A percentile compares a stretch with the other conserved stretches of the same genome.
Conservation (phyloP, 2,329 filamentous ascomycete species). For the Fusarium subglutinans region DNA sequence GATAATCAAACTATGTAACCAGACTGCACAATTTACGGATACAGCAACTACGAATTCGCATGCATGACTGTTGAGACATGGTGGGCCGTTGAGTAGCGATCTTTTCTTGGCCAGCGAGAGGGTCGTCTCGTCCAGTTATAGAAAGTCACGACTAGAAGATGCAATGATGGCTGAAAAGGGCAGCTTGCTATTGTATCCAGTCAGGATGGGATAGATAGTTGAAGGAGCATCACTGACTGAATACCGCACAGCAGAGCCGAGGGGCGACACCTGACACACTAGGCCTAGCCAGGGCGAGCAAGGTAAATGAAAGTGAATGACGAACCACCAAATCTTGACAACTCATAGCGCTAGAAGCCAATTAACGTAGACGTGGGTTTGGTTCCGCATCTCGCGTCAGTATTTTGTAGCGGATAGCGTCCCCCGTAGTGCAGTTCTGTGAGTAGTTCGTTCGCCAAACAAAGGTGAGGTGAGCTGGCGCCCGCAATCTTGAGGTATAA, state of each 20-base stretch:
- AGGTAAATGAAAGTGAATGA: constrained; percentile 2
- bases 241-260: constrained; percentile 11
- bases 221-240: not conserved
- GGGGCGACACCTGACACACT: constrained; percentile 28
- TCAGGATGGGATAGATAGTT: not conserved
- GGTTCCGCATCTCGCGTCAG: constrained; percentile 17
- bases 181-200: constrained; percentile 1
- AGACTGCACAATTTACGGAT: not conserved
- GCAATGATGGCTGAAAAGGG: not conserved
- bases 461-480: not conserved
- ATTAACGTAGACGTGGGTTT: not conserved
- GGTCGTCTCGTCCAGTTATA: not conserved
- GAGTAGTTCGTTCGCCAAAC: not conserved
- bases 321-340: constrained; percentile 11
- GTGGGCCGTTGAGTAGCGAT: constrained; percentile 2
- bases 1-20: constrained; percentile 4
- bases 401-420: constrained; percentile 12
- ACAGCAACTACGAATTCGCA: not conserved
- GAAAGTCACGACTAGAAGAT: not conserved
- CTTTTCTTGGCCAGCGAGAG: constrained; percentile 10
- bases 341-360: constrained; percentile 10
- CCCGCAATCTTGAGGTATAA: constrained; percentile 18
- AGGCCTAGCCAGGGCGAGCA: constrained; percentile 5
- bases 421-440: not conserved
- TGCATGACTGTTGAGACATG: not conserved